Base-by-base conservation (phyloP, 2,329 filamentous ascomycete genomes). In the Phaeosphaeriaceae sp. region DNA sequence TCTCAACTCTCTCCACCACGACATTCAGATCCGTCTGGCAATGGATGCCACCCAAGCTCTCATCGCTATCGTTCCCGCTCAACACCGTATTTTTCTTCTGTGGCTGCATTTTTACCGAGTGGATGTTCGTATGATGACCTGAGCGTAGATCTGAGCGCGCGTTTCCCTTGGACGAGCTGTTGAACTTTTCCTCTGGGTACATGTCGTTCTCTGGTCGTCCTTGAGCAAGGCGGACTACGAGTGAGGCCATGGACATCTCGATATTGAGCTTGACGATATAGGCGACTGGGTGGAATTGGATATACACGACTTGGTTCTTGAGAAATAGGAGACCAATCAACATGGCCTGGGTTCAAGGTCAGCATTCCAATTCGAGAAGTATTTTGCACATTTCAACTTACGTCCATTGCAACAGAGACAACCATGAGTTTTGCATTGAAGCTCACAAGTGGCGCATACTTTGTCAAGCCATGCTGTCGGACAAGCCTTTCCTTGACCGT, bases 221-320 rank as follows among this genome's bases (percentile, higher is more conserved):
- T 46, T 67, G 61, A 1, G 76, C 76, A 44, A 78, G 69, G 44
- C 73, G 74, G 9, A 74, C 74, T 54, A 81, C 78, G 6, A 81
- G 72, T 1, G 75, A 74, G 7, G 79, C 78, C 78, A 81, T 80
- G 57, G 72, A 73, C 76, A 81, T 78, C 66, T 81, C 79, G 54
- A 81, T 80, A 62, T 81, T 80, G 53, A 81, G 75, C 36, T 75
- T 80, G 48, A 81, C 76, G 48, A 79, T 78, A 66, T 81, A 80
- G 7, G 74, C 75, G 10, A 80, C 72, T 0, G 78, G 78, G 53
- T 80, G 77, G 66, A 80, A 79, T 60, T 79, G 77, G 51, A 79
- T 73, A 63, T 76, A 78, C 42, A 78, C 75, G 51, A 77, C 68
- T 53, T 66, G 66, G 60, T 77, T 76, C 17, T 62, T 60, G 48